phyloP scores from a whole-genome alignment of 1,284 basidiomycete species.

The Omphalotus olearius region DNA sequence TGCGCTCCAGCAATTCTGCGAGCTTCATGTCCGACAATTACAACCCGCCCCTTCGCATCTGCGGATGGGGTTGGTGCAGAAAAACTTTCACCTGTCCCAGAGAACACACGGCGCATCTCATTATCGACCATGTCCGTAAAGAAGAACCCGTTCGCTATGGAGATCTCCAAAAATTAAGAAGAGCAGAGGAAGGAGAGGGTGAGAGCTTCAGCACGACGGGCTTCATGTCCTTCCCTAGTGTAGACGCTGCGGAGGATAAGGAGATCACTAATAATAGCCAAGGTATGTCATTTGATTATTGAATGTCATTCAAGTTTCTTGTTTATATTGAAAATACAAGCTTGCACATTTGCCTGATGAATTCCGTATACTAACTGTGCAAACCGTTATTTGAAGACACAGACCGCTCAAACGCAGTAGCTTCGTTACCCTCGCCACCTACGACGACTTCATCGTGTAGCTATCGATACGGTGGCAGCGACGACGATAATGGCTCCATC shows the following conservation, averaged over 20 bases:
- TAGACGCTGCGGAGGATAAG: neutral
- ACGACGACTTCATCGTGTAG: neutral
- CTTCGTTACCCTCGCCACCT: slow-evolving; percentile 14
- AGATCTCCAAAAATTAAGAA: slow-evolving; percentile 28
- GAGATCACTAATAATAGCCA: neutral
- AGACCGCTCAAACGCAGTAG: slow-evolving; percentile 2
- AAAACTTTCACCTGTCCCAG: slow-evolving; percentile 31
- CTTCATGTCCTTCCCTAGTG: neutral
- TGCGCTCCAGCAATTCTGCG: no score
- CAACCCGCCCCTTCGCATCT: slow-evolving; percentile 13
- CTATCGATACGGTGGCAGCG: neutral
- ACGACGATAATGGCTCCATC: neutral
- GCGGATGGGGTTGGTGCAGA: slow-evolving; percentile 50
- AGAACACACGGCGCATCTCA: slow-evolving; percentile 40
- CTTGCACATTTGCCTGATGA: neutral
- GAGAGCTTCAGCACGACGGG: slow-evolving; percentile 23
- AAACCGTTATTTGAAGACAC: slow-evolving; percentile 1
- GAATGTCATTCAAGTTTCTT: neutral
- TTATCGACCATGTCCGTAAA: slow-evolving; percentile 40
- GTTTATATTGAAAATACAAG: neutral
- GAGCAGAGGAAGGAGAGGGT: slow-evolving; percentile 34
- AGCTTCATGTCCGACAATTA: no score
- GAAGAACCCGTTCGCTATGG: slow-evolving; percentile 29
- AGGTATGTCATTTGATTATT: neutral
- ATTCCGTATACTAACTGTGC: neutral